Percentiles rank a stretch among this genome's conserved stretches.
phyloP scores from a whole-genome alignment of 306 rosid genomes.

The Sesbania bispinosa region DNA sequence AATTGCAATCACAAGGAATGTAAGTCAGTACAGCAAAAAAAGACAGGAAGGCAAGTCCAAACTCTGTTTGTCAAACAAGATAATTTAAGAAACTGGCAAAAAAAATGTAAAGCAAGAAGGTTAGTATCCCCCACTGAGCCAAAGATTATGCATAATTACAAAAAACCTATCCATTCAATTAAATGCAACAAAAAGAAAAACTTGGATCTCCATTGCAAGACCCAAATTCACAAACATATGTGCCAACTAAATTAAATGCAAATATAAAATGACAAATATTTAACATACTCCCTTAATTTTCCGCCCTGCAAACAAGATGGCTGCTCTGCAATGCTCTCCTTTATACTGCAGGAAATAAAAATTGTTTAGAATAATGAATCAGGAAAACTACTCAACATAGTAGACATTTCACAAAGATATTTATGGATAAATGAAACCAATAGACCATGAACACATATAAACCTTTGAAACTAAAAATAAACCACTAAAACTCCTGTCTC shows the following conservation, averaged over 20 bases:
- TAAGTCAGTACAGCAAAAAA: conserved; percentile 6
- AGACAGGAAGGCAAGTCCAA: conserved; percentile 7
- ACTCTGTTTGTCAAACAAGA: conserved; percentile 9
- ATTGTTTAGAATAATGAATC: conserved; percentile 17
- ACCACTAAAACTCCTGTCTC: background rate
- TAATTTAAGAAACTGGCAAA: background rate
- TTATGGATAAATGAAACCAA: conserved; percentile 20
- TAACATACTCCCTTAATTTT: conserved; percentile 91
- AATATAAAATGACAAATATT: conserved; percentile 10
- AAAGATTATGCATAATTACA: background rate
- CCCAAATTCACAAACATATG: background rate
- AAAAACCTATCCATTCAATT: background rate
- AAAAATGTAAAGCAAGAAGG: background rate
- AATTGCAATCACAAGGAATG: conserved; percentile 27
- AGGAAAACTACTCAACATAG: background rate
- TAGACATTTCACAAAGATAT: background rate
- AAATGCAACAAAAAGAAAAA: conserved; percentile 12
- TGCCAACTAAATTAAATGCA: background rate
- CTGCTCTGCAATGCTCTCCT: conserved; percentile 92
- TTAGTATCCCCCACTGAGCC: background rate
- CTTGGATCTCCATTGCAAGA: conserved; percentile 12
- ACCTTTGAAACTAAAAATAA: conserved; percentile 2
- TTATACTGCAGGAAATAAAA: conserved; percentile 59
- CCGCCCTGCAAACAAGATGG: conserved; percentile 77
- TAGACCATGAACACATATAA: conserved; percentile 6